These are phyloP conservation scores for Mentha longifolia DNA, from an alignment of 257 asterid species.

Conservation along the genomic window DNA sequence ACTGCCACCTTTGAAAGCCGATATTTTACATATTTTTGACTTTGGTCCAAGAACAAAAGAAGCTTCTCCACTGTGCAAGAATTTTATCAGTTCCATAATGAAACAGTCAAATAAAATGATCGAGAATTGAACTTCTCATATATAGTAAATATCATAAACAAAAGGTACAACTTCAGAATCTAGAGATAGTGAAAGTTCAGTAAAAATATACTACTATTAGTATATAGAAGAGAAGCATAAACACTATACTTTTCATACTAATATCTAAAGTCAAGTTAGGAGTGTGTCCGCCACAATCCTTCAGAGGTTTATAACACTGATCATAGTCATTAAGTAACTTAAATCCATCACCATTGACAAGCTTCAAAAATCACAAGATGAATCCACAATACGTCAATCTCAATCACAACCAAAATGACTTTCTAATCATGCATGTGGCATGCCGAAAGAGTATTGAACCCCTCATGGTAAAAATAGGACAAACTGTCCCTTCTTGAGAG, in stretches of 20 bases:
- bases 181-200: not conserved
- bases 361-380: not conserved
- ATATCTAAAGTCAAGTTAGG: not conserved
- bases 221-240: not conserved
- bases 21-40: constrained; percentile 61
- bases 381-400: constrained; percentile 1
- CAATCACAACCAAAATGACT: constrained; percentile 7
- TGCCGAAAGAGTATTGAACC: constrained; percentile 3
- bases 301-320: constrained; percentile 3
- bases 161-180: constrained; percentile 4
- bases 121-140: constrained; percentile 12
- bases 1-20: constrained; percentile 74
- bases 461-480: constrained; percentile 10
- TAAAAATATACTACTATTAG: not conserved
- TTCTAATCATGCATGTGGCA: constrained; percentile 6
- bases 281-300: not conserved
- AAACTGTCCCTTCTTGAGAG: constrained; percentile 9
- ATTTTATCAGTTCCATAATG: constrained; percentile 32
- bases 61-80: constrained; percentile 56
- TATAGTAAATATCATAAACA: not conserved
- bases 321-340: not conserved
- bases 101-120: constrained; percentile 16
- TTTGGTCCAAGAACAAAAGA: constrained; percentile 57
- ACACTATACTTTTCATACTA: constrained; percentile 2
- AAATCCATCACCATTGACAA: not conserved